Conservation (phyloP, 2,329 filamentous ascomycete genomes). For the Fusarium circinatum region DNA sequence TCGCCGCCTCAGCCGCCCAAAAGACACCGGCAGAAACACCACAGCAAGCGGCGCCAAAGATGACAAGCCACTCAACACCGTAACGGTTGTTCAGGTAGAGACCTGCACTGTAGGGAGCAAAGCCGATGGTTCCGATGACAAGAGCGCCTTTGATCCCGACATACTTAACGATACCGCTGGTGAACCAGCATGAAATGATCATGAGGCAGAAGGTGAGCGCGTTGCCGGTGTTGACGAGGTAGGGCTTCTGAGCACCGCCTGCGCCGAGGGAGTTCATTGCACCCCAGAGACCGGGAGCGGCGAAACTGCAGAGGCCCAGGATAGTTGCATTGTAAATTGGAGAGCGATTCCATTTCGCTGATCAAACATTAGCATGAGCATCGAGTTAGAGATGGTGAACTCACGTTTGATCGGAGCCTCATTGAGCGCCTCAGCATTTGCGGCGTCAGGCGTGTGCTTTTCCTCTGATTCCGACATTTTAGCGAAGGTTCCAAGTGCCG, state of each 20-base stretch:
- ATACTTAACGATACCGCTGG: slow-evolving; percentile 38
- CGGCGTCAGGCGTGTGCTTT: neutral
- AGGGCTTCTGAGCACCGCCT: slow-evolving; percentile 66
- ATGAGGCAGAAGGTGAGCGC: slow-evolving; percentile 60
- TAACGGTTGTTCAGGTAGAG: slow-evolving; percentile 58
- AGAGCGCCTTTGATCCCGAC: slow-evolving; percentile 50
- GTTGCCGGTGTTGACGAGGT: slow-evolving; percentile 70
- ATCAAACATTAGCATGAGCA: neutral
- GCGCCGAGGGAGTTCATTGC: slow-evolving; percentile 45
- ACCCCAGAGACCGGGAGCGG: slow-evolving; percentile 43
- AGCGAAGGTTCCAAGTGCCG: neutral
- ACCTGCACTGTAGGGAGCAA: slow-evolving; percentile 55
- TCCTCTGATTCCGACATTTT: slow-evolving; percentile 7
- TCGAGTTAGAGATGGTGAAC: neutral
- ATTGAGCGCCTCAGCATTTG: neutral
- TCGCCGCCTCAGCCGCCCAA: slow-evolving; percentile 50
- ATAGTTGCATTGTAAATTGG: slow-evolving; percentile 45
- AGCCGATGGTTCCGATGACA: slow-evolving; percentile 56
- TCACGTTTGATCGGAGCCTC: neutral
- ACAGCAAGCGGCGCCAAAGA: slow-evolving; percentile 55
- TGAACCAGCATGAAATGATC: slow-evolving; percentile 63
- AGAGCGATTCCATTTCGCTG: slow-evolving; percentile 43
- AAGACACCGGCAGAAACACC: slow-evolving; percentile 52
- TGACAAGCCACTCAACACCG: slow-evolving; percentile 55
- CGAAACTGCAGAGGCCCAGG: slow-evolving; percentile 45